phyloP scores from a whole-genome alignment of 2,329 filamentous ascomycete genomes.

The Clonostachys rosea region DNA sequence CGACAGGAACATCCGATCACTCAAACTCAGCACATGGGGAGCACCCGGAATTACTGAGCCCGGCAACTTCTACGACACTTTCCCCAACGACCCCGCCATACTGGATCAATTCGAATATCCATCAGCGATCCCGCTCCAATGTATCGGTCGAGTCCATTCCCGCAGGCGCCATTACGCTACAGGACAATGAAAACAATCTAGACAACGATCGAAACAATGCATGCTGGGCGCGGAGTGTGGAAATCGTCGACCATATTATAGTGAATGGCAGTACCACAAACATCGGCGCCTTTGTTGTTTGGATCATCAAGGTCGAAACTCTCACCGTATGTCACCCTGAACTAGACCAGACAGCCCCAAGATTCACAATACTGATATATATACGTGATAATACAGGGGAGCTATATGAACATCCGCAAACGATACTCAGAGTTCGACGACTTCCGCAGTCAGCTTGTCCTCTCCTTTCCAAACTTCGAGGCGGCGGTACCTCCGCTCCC shows the following conservation, averaged over 20 bases:
- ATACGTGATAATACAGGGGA: conserved; percentile 38
- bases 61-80: conserved; percentile 7
- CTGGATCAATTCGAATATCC: conserved; percentile 28
- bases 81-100: conserved; percentile 34
- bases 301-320: conserved; percentile 86
- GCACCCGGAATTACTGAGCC: background rate
- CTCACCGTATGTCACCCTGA: conserved; percentile 57
- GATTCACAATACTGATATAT: background rate
- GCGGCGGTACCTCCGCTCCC: conserved; percentile 86
- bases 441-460: conserved; percentile 66
- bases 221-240: conserved; percentile 62
- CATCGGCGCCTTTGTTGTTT: conserved; percentile 89
- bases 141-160: conserved; percentile 43
- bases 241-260: conserved; percentile 50
- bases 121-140: conserved; percentile 32
- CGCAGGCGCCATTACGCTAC: conserved; percentile 52
- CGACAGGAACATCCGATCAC: no score
- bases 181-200: conserved; percentile 55
- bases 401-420: conserved; percentile 58
- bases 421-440: conserved; percentile 94
- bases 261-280: conserved; percentile 53
- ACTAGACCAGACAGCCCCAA: no score
- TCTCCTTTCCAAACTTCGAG: conserved; percentile 78
- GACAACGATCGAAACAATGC: conserved; percentile 46
- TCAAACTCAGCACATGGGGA: background rate